These are phyloP conservation scores for Brassica incana DNA, from an alignment of 345 rosid species.

Conservation along the genomic window DNA sequence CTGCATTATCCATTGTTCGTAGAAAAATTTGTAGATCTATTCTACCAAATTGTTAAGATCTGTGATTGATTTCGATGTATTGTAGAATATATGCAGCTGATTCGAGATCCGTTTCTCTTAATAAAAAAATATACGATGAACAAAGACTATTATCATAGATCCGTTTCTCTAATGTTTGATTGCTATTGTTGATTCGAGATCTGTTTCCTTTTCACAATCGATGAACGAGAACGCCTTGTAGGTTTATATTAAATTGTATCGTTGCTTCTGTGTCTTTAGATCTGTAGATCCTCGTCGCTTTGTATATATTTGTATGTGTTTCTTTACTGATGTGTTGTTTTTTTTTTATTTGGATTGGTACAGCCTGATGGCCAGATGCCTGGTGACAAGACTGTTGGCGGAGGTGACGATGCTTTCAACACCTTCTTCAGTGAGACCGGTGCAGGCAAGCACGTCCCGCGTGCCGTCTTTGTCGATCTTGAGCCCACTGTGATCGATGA, in stretches of 20 bases:
- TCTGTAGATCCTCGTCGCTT: neutral
- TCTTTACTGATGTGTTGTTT: neutral
- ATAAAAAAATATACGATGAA: no score
- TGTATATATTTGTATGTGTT: neutral
- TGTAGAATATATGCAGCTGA: neutral
- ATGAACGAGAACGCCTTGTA: neutral
- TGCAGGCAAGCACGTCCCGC: conserved; percentile 83
- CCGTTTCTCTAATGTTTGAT: neutral
- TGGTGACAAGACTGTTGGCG: conserved; percentile 67
- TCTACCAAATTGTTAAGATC: neutral
- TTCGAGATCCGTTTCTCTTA: neutral
- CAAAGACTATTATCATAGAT: neutral
- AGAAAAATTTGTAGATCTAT: no score
- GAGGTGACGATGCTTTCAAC: conserved; percentile 82
- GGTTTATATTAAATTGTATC: neutral
- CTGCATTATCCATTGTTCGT: neutral
- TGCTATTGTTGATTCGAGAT: neutral
- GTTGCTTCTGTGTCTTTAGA: neutral
- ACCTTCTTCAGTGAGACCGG: conserved; percentile 84
- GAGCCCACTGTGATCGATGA: conserved; percentile 84
- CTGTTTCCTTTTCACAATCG: neutral
- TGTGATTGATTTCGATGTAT: neutral
- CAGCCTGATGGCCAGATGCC: conserved; percentile 92
- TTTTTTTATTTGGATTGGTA: neutral
- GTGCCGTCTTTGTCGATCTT: conserved; percentile 75